These are phyloP conservation scores for Fusarium sp. DNA, from an alignment of 2,329 filamentous ascomycete species.

Conservation along the genomic window DNA sequence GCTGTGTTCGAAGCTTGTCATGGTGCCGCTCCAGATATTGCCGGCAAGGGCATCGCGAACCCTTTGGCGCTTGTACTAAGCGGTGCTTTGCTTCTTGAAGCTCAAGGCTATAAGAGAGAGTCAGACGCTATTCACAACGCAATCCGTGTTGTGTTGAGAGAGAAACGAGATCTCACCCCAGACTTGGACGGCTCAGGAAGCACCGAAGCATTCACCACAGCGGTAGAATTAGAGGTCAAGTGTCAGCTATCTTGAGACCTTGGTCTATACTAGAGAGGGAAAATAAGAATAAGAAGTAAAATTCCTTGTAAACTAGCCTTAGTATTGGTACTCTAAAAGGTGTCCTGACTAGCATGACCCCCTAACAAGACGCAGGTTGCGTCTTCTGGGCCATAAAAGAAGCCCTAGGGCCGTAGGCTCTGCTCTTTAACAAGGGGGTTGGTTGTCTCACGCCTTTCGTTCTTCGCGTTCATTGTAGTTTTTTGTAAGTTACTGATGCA, in stretches of 20 bases:
- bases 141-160: neutral
- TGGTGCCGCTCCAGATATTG: slow-evolving; percentile 15
- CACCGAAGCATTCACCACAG: neutral
- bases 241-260: neutral
- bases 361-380: too few species aligned
- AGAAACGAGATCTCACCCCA: neutral
- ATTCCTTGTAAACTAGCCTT: too few species aligned
- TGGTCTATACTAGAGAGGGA: too few species aligned
- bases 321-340: too few species aligned
- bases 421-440: too few species aligned
- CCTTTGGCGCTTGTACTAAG: slow-evolving; percentile 15
- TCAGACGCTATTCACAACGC: neutral
- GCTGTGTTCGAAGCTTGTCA: slow-evolving; percentile 20
- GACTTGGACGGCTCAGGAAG: slow-evolving; percentile 16
- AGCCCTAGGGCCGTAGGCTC: too few species aligned
- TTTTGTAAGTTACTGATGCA: too few species aligned
- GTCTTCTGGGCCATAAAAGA: too few species aligned
- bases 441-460: too few species aligned
- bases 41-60: slow-evolving; percentile 13
- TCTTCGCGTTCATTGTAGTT: too few species aligned
- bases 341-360: too few species aligned
- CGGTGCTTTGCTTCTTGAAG: slow-evolving; percentile 14
- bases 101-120: slow-evolving; percentile 3
- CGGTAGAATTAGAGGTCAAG: neutral
- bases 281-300: too few species aligned